Evolutionary conservation across 1,139 yeast species (phyloP).

Genomic region (Hemisphaericaspora xylofermentans): DNA sequence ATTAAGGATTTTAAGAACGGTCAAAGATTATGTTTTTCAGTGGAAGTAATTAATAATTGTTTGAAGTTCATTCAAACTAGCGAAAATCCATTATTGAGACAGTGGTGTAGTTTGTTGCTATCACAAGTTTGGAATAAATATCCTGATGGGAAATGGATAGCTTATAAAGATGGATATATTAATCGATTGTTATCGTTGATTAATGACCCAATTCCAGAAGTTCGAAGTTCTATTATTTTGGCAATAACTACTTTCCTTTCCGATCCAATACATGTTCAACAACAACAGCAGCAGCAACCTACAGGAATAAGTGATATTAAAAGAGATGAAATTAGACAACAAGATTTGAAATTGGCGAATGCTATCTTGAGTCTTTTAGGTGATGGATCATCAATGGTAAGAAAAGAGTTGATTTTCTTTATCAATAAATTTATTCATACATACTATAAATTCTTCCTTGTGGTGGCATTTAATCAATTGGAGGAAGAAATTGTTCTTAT

Average conservation of each 20-base stretch:
- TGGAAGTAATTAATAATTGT: slow-evolving; percentile 70
- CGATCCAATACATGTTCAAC: slow-evolving; percentile 15
- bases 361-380: slow-evolving; percentile 52
- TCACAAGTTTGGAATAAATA: slow-evolving; percentile 76
- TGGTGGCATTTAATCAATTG: slow-evolving; percentile 83
- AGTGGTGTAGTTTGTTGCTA: slow-evolving; percentile 84
- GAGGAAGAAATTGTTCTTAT: slow-evolving; percentile 75
- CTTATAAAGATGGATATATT: slow-evolving; percentile 64
- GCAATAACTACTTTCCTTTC: slow-evolving; percentile 63
- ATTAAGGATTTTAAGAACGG: slow-evolving; percentile 79
- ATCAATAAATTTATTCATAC: slow-evolving; percentile 72
- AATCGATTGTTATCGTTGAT: slow-evolving; percentile 57
- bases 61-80: slow-evolving; percentile 65
- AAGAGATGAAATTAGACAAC: slow-evolving; percentile 51
- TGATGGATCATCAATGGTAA: slow-evolving; percentile 87
- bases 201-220: slow-evolving; percentile 93
- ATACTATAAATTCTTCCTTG: slow-evolving; percentile 73
- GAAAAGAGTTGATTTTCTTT: slow-evolving; percentile 80
- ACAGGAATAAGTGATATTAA: slow-evolving; percentile 21
- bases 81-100: slow-evolving; percentile 83
- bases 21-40: slow-evolving; percentile 74
- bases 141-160: slow-evolving; percentile 74
- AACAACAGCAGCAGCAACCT: slow-evolving; percentile 20
- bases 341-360: slow-evolving; percentile 53
- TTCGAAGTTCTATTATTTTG: slow-evolving; percentile 77